phyloP scores from a whole-genome alignment of 805 yeast species.

The Kockiozyma suomiensis region DNA sequence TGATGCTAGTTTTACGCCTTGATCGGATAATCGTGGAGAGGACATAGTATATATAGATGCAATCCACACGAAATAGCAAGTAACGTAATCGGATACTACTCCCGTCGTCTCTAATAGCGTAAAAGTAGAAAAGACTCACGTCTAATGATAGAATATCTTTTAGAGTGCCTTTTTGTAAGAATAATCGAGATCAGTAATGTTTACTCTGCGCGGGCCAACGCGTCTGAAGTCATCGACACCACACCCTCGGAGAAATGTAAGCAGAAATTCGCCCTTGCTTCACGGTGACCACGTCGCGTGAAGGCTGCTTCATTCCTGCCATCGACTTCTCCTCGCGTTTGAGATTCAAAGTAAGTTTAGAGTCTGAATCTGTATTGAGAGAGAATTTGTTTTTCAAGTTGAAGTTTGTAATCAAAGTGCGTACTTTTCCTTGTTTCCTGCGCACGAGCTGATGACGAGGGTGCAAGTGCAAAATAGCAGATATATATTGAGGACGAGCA shows the following conservation, averaged over 20 bases:
- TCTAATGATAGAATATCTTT: neutral
- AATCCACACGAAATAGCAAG: too few species aligned
- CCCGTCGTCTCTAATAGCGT: too few species aligned
- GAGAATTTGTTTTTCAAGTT: too few species aligned
- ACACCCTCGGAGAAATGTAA: neutral
- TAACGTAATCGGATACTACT: too few species aligned
- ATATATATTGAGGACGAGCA: too few species aligned
- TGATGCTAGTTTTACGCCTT: slow-evolving; percentile 17
- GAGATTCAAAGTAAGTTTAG: neutral
- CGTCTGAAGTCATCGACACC: neutral
- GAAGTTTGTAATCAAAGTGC: neutral
- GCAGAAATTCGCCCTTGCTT: neutral
- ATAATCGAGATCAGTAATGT: too few species aligned
- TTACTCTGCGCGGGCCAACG: neutral
- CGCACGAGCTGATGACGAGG: too few species aligned
- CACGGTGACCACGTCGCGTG: slow-evolving; percentile 7
- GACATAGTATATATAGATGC: slow-evolving; percentile 11
- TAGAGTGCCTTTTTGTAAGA: too few species aligned
- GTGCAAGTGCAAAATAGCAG: too few species aligned
- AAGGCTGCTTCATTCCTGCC: neutral
- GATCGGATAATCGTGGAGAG: slow-evolving; percentile 18
- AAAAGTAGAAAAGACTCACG: too few species aligned
- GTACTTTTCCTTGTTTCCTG: too few species aligned
- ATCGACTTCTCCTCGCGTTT: neutral
- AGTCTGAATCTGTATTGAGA: neutral